Conservation (phyloP, 75 land plant genomes). For the Chamaecyparis obtusa region DNA sequence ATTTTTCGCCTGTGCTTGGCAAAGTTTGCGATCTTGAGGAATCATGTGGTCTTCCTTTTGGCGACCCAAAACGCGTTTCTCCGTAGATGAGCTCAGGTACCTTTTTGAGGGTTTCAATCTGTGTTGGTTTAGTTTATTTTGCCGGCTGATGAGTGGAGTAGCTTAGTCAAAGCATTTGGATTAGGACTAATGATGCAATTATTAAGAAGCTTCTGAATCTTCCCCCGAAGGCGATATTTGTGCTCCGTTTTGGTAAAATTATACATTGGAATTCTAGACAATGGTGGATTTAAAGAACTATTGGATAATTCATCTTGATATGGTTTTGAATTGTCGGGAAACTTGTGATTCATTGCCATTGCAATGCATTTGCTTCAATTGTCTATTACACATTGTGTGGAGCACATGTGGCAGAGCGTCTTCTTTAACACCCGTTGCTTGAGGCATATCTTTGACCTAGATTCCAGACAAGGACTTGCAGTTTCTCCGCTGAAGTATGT, state of each 20-base stretch:
- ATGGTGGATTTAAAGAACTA: background rate
- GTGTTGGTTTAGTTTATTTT: background rate
- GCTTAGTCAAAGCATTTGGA: background rate
- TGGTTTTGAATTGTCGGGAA: background rate
- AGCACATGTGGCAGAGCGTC: background rate
- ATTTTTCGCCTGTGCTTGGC: background rate
- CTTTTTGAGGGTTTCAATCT: background rate
- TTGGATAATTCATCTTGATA: background rate
- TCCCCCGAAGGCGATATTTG: background rate
- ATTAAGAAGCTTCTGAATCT: background rate
- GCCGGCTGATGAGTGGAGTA: background rate
- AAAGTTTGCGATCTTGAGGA: background rate
- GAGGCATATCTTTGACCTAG: background rate
- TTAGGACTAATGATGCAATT: background rate
- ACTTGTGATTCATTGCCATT: background rate
- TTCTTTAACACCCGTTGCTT: background rate
- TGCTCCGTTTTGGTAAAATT: background rate
- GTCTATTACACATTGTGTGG: no score
- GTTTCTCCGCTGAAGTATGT: background rate
- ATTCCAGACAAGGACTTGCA: background rate
- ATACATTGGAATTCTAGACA: background rate
- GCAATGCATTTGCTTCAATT: background rate
- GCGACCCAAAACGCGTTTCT: conserved; percentile 83
- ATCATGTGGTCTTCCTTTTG: conserved; percentile 65
- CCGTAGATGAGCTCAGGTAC: conserved; percentile 85